Evolutionary conservation across 1,284 basidiomycete species (phyloP), one percentile per base, ranked within the genome.

Genomic region (Fomitopsis betulina): DNA sequence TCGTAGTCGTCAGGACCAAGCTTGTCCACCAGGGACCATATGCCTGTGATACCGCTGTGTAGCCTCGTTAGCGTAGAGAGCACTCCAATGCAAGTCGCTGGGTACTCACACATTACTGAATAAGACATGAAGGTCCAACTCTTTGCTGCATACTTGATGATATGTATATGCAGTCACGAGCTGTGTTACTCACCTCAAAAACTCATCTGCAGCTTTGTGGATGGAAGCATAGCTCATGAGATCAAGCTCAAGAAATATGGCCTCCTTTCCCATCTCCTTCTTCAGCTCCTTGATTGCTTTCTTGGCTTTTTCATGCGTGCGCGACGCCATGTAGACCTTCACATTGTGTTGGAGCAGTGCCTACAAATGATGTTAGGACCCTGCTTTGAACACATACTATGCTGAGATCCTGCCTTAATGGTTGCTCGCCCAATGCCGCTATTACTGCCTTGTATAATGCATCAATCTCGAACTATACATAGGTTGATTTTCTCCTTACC

Each of bases 271-370:
- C 1, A 70, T 74, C 52, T 66, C 70, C 21, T 67, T 51, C 63
- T 73, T 73, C 58, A 84, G 55, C 3, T 67, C 63, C 1, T 70
- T 61, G 49, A 85, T 82, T 1, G 80, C 80, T 3, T 70, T 67
- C 12, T 72, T 56, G 0, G 76, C 79, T 53, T 76, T 79, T 17
- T 66, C 60, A 49, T 68, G 65, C 49, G 66, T 73, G 2, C 84
- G 75, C 12, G 76, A 72, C 1, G 79, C 80, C 57, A 86, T 70
- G 67, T 83, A 84, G 3, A 86, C 84, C 54, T 74, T 82, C 3
- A 80, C 81, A 50, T 79, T 77, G 58, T 76, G 72, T 83, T 57
- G 25, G 21, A 58, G 33, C 32, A 55, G 54, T 17, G 25, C 54
- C 54, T 55, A 8, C 6, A 30, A 23, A 8, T 4, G 6, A 17